Evolutionary conservation across 2,329 filamentous ascomycete species (phyloP).

Genomic region (Myriosclerotinia curreyana): DNA sequence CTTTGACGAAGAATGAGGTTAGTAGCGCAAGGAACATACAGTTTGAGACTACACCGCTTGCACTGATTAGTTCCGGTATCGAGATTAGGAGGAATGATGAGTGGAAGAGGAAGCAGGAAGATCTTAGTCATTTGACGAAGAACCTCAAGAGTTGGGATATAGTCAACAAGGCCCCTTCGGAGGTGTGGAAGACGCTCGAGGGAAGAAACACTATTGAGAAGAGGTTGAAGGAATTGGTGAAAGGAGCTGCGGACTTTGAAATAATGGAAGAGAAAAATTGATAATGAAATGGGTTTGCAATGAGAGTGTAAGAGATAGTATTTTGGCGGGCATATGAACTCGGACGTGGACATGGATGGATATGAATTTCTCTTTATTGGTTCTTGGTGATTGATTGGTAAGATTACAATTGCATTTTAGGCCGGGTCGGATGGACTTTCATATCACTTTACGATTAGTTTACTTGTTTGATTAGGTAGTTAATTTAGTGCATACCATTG

Average conservation of each 20-base stretch:
- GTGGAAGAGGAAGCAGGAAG: slow-evolving; percentile 84
- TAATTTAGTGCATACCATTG: slow-evolving; percentile 8
- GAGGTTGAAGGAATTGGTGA: slow-evolving; percentile 67
- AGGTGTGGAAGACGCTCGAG: slow-evolving; percentile 75
- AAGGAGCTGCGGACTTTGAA: slow-evolving; percentile 16
- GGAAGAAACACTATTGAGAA: slow-evolving; percentile 76
- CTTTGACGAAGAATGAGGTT: slow-evolving; percentile 81
- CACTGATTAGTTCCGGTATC: slow-evolving; percentile 77
- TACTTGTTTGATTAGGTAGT: slow-evolving; percentile 1
- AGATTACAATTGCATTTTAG: neutral
- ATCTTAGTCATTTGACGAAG: slow-evolving; percentile 75
- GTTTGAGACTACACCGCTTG: slow-evolving; percentile 68
- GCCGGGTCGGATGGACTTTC: slow-evolving; percentile 3
- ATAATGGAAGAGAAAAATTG: neutral
- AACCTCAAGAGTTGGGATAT: slow-evolving; percentile 83
- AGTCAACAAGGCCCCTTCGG: slow-evolving; percentile 77
- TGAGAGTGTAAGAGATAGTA: neutral
- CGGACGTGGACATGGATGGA: neutral
- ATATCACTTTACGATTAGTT: slow-evolving; percentile 6
- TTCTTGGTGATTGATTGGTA: neutral
- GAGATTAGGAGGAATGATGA: slow-evolving; percentile 61
- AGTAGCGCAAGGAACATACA: slow-evolving; percentile 76
- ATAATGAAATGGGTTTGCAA: neutral
- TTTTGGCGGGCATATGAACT: neutral
- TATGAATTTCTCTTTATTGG: neutral